Conservation (phyloP, 345 rosid species). For the Anastatica hierochuntica region DNA sequence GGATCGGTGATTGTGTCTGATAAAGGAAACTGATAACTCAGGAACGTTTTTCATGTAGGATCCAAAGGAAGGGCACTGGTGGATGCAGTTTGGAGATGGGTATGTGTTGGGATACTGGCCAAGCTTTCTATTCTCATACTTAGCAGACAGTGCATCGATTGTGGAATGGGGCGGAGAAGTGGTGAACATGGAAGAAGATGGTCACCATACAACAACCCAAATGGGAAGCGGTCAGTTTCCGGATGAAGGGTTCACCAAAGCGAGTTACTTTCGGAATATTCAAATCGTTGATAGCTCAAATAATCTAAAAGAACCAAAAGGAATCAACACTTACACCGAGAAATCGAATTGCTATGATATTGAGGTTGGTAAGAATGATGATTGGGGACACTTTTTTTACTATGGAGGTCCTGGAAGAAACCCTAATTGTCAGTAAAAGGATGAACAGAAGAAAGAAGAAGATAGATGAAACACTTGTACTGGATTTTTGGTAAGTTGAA, state of each 20-base stretch:
- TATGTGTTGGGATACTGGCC: conserved; percentile 68
- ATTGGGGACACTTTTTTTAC: conserved; percentile 57
- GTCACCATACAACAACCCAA: conserved; percentile 57
- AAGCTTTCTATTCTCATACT: conserved; percentile 47
- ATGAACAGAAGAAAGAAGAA: conserved; percentile 5
- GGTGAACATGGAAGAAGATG: conserved; percentile 49
- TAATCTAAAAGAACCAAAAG: conserved; percentile 56
- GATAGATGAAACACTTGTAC: conserved; percentile 11
- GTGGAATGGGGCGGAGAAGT: conserved; percentile 80
- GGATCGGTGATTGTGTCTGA: not conserved
- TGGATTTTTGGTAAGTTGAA: not conserved
- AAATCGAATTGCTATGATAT: conserved; percentile 62
- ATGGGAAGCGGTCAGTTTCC: conserved; percentile 75
- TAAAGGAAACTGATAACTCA: not conserved
- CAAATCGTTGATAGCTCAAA: conserved; percentile 55
- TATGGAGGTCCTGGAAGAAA: conserved; percentile 69
- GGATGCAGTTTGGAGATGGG: conserved; percentile 64
- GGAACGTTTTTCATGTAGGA: conserved; percentile 33
- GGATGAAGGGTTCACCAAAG: conserved; percentile 46
- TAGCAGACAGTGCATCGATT: conserved; percentile 58
- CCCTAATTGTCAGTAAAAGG: conserved; percentile 42
- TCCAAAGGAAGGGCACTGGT: conserved; percentile 69
- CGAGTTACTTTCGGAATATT: conserved; percentile 59
- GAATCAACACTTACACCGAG: conserved; percentile 46
- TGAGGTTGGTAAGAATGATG: conserved; percentile 35